Percentiles rank a stretch among this genome's conserved stretches.
Conservation (phyloP, 116 monocot genomes). For the Papilionanthe hybrid region DNA sequence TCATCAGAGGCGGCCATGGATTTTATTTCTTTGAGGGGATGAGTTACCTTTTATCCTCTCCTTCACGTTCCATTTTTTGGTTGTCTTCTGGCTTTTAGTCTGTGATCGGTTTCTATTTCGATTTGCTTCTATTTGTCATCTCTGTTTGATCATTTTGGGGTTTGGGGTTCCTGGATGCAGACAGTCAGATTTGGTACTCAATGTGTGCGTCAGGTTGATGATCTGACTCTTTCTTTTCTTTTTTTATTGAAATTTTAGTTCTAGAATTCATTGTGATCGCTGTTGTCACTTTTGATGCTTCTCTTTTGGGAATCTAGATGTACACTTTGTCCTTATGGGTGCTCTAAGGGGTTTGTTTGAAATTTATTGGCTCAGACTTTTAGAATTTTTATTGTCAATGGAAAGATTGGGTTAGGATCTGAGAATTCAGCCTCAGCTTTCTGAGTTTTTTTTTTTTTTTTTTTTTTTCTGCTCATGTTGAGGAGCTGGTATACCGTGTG, state of each 20-base stretch:
- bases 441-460: not conserved
- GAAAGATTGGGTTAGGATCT: not conserved
- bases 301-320: not conserved
- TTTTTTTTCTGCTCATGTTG: not conserved
- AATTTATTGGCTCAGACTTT: not conserved
- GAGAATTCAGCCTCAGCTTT: not conserved
- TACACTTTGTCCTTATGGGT: not conserved
- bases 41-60: not conserved
- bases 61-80: not conserved
- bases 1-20: too few species aligned
- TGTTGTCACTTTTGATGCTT: not conserved
- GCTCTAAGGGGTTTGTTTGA: not conserved
- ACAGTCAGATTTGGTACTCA: not conserved
- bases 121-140: not conserved
- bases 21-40: not conserved
- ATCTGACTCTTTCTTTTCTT: not conserved
- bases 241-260: not conserved
- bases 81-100: not conserved
- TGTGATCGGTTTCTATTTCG: not conserved
- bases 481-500: not conserved
- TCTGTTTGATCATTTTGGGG: not conserved
- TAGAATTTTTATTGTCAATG: not conserved
- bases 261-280: not conserved
- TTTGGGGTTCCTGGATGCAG: not conserved
- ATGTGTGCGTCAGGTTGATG: not conserved